Base-by-base conservation (phyloP, 1,284 basidiomycete species). In the Ceratobasidium sp. region DNA sequence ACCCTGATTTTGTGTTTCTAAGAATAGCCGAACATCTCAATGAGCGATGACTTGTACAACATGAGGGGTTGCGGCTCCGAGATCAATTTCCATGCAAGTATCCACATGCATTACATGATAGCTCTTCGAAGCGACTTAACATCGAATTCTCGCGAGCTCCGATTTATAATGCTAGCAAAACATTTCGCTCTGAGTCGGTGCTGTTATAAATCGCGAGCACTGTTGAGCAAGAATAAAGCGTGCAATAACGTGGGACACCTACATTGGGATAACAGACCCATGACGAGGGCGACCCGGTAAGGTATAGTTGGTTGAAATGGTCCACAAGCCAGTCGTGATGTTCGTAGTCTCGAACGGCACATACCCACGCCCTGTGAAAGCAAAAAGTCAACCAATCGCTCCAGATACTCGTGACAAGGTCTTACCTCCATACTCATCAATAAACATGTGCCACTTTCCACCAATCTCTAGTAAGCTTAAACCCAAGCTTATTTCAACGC, bases 231-330 rank as follows among this genome's bases (percentile, higher is more conserved):
- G n/a, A 17, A 2, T 24, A 17, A 17, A 57, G 7, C 36, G 15
- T 33, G 22, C 5, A n/a, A 7, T 44, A 14, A 41, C 9, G 4
- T 33, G 31, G 22, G 29, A 27, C 15, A 29, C 67, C 33, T 60
- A 71, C 67, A 71, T 71, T 22, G 67, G 56, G 24, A 71, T 71
- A 31, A 71, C 67, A 22, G 67, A 71, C 8, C 67, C 67, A 50
- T 71, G 67, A 19, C 67, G 67, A 27, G 67, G 67, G 15, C 67
- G 67, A 47, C 36, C 44, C 8, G 67, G 67, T 2, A 71, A 44
- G 6, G 54, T 50, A 47, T 71, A 71, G 19, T 60, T 60, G 19
- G 67, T 60, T 15, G 67, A 71, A 45, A 45, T 29, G 24, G 41
- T 24, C 67, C 67, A 71, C 14, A 50, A 29, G 27, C 67, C 67